Conservation (phyloP, 805 yeast species). For the Martiniozyma abietophila region DNA sequence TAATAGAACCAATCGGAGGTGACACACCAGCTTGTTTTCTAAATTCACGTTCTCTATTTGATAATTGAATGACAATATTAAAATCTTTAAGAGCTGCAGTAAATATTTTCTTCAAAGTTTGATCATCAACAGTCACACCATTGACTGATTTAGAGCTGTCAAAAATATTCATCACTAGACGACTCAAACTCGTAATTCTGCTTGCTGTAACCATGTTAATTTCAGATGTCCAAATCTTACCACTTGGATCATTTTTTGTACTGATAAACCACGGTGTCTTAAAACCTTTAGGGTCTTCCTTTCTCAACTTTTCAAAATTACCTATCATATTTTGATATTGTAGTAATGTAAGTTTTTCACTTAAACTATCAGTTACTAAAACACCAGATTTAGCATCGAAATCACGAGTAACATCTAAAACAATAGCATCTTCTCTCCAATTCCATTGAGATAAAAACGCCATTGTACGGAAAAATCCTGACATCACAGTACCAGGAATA, state of each 20-base stretch:
- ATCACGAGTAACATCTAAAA: constrained; percentile 64
- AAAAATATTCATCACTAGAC: constrained; percentile 56
- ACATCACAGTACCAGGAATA: constrained; percentile 66
- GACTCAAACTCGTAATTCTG: constrained; percentile 78
- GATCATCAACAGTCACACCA: constrained; percentile 14
- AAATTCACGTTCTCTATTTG: constrained; percentile 18
- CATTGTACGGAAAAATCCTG: constrained; percentile 72
- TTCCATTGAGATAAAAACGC: constrained; percentile 77
- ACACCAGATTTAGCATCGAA: constrained; percentile 15
- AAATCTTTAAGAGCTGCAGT: constrained; percentile 79
- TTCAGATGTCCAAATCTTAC: constrained; percentile 56
- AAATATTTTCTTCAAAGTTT: constrained; percentile 49
- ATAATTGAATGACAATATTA: constrained; percentile 65
- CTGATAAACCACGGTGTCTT: constrained; percentile 77
- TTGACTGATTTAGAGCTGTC: constrained; percentile 20
- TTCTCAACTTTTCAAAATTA: constrained; percentile 60
- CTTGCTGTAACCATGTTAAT: constrained; percentile 67
- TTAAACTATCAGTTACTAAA: constrained; percentile 32
- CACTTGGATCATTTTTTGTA: constrained; percentile 77
- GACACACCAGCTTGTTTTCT: constrained; percentile 45
- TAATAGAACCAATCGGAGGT: constrained; percentile 33
- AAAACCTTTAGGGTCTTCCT: constrained; percentile 72
- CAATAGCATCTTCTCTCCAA: constrained; percentile 83
- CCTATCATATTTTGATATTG: constrained; percentile 53
- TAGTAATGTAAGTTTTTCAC: constrained; percentile 54